These are phyloP conservation scores for Elongisporangium senticosum DNA, from an alignment of 352 stramenopile species.

Conservation along the genomic window DNA sequence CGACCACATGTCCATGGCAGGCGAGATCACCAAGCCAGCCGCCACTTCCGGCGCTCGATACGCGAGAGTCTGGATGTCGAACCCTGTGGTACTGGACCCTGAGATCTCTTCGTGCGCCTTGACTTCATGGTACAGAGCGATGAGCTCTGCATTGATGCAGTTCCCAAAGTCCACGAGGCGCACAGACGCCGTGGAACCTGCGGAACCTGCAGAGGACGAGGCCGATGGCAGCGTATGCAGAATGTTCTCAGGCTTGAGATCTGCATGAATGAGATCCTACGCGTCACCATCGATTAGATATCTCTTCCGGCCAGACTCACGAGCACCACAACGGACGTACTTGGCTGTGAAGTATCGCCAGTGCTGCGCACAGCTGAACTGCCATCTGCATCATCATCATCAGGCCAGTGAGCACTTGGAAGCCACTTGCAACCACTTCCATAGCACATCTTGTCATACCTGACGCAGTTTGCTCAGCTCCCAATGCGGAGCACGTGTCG, in stretches of 20 bases:
- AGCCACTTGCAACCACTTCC: not conserved
- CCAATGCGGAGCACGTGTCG: constrained; percentile 15
- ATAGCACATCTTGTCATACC: constrained; percentile 7
- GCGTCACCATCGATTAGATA: not conserved
- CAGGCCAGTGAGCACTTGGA: not conserved
- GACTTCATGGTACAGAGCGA: constrained; percentile 27
- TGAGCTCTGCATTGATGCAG: constrained; percentile 38
- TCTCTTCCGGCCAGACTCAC: not conserved
- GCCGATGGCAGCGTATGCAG: constrained; percentile 16
- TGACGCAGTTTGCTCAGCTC: constrained; percentile 32
- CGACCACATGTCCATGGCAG: constrained; percentile 76
- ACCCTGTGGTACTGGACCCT: constrained; percentile 15
- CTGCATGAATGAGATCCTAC: constrained; percentile 59
- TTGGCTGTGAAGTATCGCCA: constrained; percentile 54
- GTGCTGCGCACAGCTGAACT: constrained; percentile 54
- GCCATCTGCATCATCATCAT: constrained; percentile 23
- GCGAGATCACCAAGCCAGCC: constrained; percentile 44
- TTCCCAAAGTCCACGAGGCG: constrained; percentile 82
- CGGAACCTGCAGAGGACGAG: not conserved
- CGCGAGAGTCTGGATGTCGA: constrained; percentile 69
- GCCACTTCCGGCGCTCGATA: constrained; percentile 72
- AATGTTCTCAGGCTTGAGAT: constrained; percentile 79
- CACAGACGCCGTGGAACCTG: constrained; percentile 16
- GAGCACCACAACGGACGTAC: constrained; percentile 6
- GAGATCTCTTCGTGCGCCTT: constrained; percentile 14